Percentiles rank a stretch among this genome's conserved stretches.
phyloP scores from a whole-genome alignment of 2,329 filamentous ascomycete species.

The Diaporthe aspalathi region DNA sequence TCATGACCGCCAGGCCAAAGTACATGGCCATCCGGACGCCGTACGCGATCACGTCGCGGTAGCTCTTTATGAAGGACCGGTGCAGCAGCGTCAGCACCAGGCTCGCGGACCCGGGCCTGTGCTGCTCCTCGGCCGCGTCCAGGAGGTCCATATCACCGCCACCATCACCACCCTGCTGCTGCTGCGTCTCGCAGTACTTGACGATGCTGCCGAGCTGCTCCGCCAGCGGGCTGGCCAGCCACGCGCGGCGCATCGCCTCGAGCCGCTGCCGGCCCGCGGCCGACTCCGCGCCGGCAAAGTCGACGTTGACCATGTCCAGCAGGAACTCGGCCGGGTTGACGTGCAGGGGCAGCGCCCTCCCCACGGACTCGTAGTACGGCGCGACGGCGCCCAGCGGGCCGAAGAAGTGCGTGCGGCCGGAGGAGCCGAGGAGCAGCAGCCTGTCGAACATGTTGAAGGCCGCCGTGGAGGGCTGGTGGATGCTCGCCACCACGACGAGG shows the following conservation, averaged over 20 bases:
- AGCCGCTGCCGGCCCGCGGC: conserved; percentile 57
- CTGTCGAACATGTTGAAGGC: conserved; percentile 87
- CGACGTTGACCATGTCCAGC: conserved; percentile 81
- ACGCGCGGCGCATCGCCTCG: conserved; percentile 64
- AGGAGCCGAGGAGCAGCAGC: conserved; percentile 75
- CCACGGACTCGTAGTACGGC: conserved; percentile 72
- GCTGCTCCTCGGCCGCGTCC: conserved; percentile 44
- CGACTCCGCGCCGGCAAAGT: conserved; percentile 69
- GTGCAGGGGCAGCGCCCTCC: conserved; percentile 72
- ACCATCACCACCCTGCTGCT: conserved; percentile 38
- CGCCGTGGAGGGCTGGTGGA: conserved; percentile 85
- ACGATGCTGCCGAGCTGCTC: conserved; percentile 44
- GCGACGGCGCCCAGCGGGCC: conserved; percentile 69
- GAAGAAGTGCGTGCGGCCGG: conserved; percentile 78
- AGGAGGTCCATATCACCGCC: conserved; percentile 31
- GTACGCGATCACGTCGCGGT: conserved; percentile 86
- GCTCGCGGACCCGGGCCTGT: conserved; percentile 57
- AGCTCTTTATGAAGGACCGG: conserved; percentile 84
- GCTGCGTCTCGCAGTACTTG: conserved; percentile 44
- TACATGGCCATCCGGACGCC: conserved; percentile 88
- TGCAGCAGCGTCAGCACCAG: conserved; percentile 77
- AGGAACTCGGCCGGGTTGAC: conserved; percentile 85
- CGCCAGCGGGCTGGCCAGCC: conserved; percentile 59
- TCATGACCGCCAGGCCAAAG: conserved; percentile 81
- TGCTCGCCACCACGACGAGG: conserved; percentile 83